These are phyloP conservation scores for Coniophora puteana DNA, from an alignment of 1,284 basidiomycete species.

Conservation along the genomic window DNA sequence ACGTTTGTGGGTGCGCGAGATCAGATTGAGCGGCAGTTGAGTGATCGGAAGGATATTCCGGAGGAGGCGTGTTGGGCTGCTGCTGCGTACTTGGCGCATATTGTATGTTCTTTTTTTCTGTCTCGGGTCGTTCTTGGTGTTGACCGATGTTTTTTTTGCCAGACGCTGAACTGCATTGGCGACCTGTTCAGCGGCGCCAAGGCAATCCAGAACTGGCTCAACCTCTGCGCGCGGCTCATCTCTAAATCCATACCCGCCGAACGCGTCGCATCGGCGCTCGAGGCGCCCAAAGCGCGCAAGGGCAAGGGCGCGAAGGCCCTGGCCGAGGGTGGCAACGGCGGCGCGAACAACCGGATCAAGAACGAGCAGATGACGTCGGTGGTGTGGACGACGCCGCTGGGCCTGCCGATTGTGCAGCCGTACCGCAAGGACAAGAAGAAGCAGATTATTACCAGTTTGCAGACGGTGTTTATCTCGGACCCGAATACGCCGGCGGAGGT, in stretches of 20 bases:
- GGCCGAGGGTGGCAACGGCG: constrained; percentile 9
- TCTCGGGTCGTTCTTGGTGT: background rate
- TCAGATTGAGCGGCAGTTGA: constrained; percentile 90
- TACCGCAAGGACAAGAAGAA: constrained; percentile 85
- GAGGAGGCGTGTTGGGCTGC: constrained; percentile 72
- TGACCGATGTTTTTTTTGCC: constrained; percentile 1
- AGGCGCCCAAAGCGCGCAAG: constrained; percentile 23
- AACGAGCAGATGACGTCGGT: constrained; percentile 96
- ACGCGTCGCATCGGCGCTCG: constrained; percentile 56
- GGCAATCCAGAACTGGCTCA: constrained; percentile 91
- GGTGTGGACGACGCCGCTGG: constrained; percentile 95
- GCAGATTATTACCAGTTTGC: constrained; percentile 83
- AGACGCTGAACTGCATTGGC: constrained; percentile 84
- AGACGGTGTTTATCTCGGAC: constrained; percentile 93
- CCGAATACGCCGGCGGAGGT: constrained; percentile 81
- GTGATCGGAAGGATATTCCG: constrained; percentile 72
- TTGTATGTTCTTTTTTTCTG: constrained; percentile 37
- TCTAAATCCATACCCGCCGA: constrained; percentile 83
- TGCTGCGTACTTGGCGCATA: constrained; percentile 82
- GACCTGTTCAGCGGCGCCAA: constrained; percentile 92
- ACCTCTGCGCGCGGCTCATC: constrained; percentile 79
- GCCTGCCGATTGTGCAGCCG: constrained; percentile 94
- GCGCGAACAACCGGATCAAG: constrained; percentile 42
- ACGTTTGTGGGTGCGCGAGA: constrained; percentile 95
- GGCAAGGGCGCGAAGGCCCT: constrained; percentile 10